Base-by-base conservation (phyloP, 2,329 filamentous ascomycete genomes). In the Aspergillus puulaauensis region DNA sequence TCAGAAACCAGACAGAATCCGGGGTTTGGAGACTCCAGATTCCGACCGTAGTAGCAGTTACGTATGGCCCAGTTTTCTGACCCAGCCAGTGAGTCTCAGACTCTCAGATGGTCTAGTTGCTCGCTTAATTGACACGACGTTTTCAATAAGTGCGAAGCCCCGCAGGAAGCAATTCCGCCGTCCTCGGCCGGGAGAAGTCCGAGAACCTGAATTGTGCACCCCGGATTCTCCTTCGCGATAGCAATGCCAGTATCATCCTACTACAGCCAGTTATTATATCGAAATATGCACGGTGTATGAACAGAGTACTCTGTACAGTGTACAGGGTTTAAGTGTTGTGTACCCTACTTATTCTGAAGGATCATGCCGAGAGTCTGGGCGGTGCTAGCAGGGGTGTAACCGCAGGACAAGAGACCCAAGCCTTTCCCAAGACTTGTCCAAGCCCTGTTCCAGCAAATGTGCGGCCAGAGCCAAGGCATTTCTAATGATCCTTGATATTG, bases 11-110 rank as follows among this genome's bases (percentile, higher is more conserved):
- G 41, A 12, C 14, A n/a, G 46, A 64, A 61, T 60, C 56, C 56
- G 62, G 61, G 62, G 55, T 53, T 55, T 57, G 59, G 59, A 63
- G 62, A 56, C 61, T 63, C 61, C 61, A 49, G 54, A 45, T 50
- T 48, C 40, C 51, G 27, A 41, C 35, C 14, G 31, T 49, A 39
- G 21, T 17, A 8, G 24, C 49, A 24, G 17, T n/a, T 35, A 33
- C 23, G 46, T 50, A 48, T 27, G 12, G 14, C 17, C 44, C 52
- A 21, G 6, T 52, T 44, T 40, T 31, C 27, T 11, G 27, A 31
- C 27, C 27, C 27, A 31, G 27, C 1, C 27, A 9, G 27, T 9
- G 27, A 31, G 27, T 31, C 27, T 31, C 27, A 31, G 27, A 8
- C 27, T 31, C 27, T 11, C 27, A 31, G 27, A 31, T 31, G 27